These are phyloP conservation scores for Eucalyptus curtisii DNA, from an alignment of 345 rosid species.

Conservation along the genomic window DNA sequence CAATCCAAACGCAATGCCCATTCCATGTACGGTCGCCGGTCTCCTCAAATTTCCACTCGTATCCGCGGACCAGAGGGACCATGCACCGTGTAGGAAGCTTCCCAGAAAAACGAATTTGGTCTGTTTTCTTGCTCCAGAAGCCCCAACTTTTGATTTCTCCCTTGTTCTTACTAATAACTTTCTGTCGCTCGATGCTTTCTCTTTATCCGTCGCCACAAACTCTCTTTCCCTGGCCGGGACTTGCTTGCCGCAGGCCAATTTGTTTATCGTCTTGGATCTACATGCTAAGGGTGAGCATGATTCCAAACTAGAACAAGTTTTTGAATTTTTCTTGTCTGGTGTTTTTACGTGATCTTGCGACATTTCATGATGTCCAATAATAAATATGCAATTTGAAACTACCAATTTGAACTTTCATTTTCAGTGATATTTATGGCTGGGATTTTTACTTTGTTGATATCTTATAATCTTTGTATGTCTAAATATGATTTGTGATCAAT, in stretches of 20 bases:
- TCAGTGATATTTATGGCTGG: accelerated
- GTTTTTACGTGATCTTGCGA: accelerated
- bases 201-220: background rate
- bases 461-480: accelerated
- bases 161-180: background rate
- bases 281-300: too few species aligned
- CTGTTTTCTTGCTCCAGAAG: background rate
- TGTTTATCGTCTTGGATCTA: background rate
- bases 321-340: too few species aligned
- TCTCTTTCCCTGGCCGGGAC: background rate
- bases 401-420: accelerated
- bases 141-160: background rate
- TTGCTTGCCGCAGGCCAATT: background rate
- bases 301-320: too few species aligned
- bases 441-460: too few species aligned
- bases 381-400: too few species aligned
- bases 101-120: background rate
- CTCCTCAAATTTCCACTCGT: background rate
- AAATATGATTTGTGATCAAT: too few species aligned
- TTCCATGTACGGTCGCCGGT: background rate
- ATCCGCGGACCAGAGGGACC: background rate
- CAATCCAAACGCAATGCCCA: too few species aligned
- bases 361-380: accelerated
- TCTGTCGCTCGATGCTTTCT: background rate
- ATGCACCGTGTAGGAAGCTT: background rate